phyloP scores from a whole-genome alignment of 805 yeast genomes.

The Pichia insulana region DNA sequence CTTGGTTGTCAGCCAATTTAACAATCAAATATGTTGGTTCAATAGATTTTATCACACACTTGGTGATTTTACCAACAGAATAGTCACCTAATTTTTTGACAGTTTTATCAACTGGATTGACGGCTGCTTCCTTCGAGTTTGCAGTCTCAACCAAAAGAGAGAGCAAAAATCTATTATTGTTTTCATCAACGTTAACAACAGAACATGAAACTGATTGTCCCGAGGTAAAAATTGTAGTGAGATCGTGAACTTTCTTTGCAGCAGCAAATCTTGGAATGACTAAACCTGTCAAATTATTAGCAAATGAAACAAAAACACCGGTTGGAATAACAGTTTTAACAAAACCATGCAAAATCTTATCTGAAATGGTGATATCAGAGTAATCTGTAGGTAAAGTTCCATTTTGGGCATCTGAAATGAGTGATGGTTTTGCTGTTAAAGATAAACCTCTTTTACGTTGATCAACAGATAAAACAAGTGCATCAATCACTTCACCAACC shows the following conservation, averaged over 20 bases:
- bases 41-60: slow-evolving; percentile 51
- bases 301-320: slow-evolving; percentile 81
- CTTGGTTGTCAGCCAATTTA: slow-evolving; percentile 64
- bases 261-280: slow-evolving; percentile 67
- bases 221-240: slow-evolving; percentile 44
- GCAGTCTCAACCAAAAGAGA: slow-evolving; percentile 37
- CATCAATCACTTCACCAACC: slow-evolving; percentile 53
- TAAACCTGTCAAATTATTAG: slow-evolving; percentile 72
- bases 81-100: slow-evolving; percentile 43
- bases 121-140: slow-evolving; percentile 23
- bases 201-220: slow-evolving; percentile 67
- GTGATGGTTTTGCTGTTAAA: slow-evolving; percentile 54
- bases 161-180: slow-evolving; percentile 60
- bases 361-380: slow-evolving; percentile 46
- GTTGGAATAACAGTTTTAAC: slow-evolving; percentile 67
- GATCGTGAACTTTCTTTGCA: slow-evolving; percentile 43
- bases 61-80: slow-evolving; percentile 51
- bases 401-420: slow-evolving; percentile 54
- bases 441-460: slow-evolving; percentile 49
- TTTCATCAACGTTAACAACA: slow-evolving; percentile 60
- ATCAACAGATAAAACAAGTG: slow-evolving; percentile 63
- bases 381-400: slow-evolving; percentile 48
- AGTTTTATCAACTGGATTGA: slow-evolving; percentile 54
- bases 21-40: slow-evolving; percentile 66
- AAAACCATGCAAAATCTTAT: slow-evolving; percentile 54